Percentiles rank a stretch among this genome's conserved stretches.
phyloP scores from a whole-genome alignment of 148 eudicot species.

The Silene uniflora region DNA sequence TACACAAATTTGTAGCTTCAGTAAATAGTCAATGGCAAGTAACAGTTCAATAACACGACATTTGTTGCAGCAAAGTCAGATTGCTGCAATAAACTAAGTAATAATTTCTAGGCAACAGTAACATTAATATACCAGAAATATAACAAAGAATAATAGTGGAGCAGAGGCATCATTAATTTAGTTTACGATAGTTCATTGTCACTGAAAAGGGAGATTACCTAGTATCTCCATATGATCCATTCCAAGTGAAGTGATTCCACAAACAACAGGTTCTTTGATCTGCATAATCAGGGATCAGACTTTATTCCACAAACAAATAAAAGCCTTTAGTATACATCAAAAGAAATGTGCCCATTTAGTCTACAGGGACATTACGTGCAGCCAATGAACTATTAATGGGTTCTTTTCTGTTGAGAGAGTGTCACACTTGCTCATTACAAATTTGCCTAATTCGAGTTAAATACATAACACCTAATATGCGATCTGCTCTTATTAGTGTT shows the following conservation, averaged over 20 bases:
- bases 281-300: conserved; percentile 38
- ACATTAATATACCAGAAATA: not conserved
- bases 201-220: conserved; percentile 40
- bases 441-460: not conserved
- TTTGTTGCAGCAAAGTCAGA: conserved; percentile 8
- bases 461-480: too few species aligned
- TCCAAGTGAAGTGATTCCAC: conserved; percentile 81
- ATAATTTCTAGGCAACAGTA: not conserved
- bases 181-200: not conserved
- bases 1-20: too few species aligned
- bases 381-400: not conserved
- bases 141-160: not conserved
- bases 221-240: conserved; percentile 81
- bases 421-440: not conserved
- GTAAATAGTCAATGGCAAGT: too few species aligned
- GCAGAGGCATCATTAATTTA: not conserved
- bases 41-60: conserved; percentile 6
- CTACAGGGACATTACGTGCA: not conserved
- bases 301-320: too few species aligned
- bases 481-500: too few species aligned
- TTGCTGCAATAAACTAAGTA: not conserved
- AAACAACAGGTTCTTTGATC: conserved; percentile 75
- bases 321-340: too few species aligned
- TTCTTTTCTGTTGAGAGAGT: not conserved
- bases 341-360: not conserved